Evolutionary conservation across 2,329 filamentous ascomycete species (phyloP).

Genomic region (Paramyrothecium roridum): DNA sequence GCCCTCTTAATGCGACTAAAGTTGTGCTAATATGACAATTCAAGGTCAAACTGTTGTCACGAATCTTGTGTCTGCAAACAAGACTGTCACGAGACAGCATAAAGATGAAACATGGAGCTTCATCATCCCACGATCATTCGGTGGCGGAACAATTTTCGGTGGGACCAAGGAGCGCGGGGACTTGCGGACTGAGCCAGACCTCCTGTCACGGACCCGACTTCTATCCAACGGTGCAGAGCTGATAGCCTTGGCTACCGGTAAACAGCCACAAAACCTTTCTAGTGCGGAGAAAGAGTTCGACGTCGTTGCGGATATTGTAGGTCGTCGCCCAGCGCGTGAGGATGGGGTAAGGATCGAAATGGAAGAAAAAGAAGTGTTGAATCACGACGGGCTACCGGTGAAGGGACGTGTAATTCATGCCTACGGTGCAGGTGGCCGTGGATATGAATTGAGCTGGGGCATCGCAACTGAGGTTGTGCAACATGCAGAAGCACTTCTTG

Average conservation of each 20-base stretch:
- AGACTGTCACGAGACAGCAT: slow-evolving; percentile 57
- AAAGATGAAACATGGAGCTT: slow-evolving; percentile 62
- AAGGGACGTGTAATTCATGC: slow-evolving; percentile 43
- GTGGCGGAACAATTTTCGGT: slow-evolving; percentile 63
- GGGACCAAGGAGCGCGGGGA: slow-evolving; percentile 61
- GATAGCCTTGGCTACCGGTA: background rate
- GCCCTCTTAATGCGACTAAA: background rate
- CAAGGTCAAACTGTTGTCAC: slow-evolving; percentile 34
- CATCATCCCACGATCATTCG: slow-evolving; percentile 56
- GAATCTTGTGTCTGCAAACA: slow-evolving; percentile 26
- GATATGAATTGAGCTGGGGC: slow-evolving; percentile 60
- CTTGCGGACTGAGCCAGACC: slow-evolving; percentile 48
- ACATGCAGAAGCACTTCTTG: slow-evolving; percentile 7
- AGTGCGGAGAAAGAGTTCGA: slow-evolving; percentile 25
- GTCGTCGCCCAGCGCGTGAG: slow-evolving; percentile 39
- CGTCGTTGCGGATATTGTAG: slow-evolving; percentile 42
- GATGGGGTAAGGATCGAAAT: slow-evolving; percentile 42
- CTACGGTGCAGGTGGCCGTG: slow-evolving; percentile 60
- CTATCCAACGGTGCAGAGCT: slow-evolving; percentile 2
- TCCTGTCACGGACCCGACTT: slow-evolving; percentile 37
- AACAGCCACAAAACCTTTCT: slow-evolving; percentile 5
- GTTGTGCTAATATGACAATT: slow-evolving; percentile 4
- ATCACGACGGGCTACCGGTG: background rate
- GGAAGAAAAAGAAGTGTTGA: slow-evolving; percentile 9
- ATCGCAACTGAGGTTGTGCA: slow-evolving; percentile 45